Evolutionary conservation across 164 flowering plant genomes (phyloP).

Genomic region (Nymphaea colorata): DNA sequence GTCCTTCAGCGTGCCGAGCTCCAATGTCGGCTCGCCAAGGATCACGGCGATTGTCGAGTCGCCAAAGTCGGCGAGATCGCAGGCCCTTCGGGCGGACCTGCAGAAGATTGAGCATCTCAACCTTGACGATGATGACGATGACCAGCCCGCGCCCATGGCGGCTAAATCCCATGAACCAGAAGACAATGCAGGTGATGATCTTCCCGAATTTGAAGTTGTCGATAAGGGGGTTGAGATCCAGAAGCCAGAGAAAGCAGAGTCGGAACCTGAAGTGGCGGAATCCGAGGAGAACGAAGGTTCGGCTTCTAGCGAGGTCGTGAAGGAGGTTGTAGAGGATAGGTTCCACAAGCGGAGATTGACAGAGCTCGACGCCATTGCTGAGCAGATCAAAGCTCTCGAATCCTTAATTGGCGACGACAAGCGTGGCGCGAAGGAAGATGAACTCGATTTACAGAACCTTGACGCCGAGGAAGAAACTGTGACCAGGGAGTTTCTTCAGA

Average conservation of each 20-base stretch:
- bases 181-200: slow-evolving; percentile 17
- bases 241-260: slow-evolving; percentile 12
- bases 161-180: slow-evolving; percentile 20
- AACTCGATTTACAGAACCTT: slow-evolving; percentile 37
- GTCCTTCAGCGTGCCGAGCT: slow-evolving; percentile 73
- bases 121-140: slow-evolving; percentile 49
- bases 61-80: slow-evolving; percentile 43
- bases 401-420: slow-evolving; percentile 49
- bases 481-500: slow-evolving; percentile 74
- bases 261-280: slow-evolving; percentile 20
- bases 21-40: slow-evolving; percentile 24
- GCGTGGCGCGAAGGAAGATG: slow-evolving; percentile 26
- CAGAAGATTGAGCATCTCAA: slow-evolving; percentile 63
- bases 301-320: slow-evolving; percentile 56
- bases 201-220: slow-evolving; percentile 77
- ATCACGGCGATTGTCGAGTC: slow-evolving; percentile 9
- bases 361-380: slow-evolving; percentile 79
- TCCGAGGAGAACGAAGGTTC: slow-evolving; percentile 35
- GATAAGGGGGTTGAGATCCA: slow-evolving; percentile 82
- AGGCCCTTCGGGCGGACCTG: slow-evolving; percentile 19
- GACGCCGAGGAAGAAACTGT: slow-evolving; percentile 90
- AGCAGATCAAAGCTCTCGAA: slow-evolving; percentile 87
- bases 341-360: slow-evolving; percentile 36
- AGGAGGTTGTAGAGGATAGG: slow-evolving; percentile 65
- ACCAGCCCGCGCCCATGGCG: neutral